A percentile compares a stretch with the other conserved stretches of the same genome.
phyloP scores from a whole-genome alignment of 2,329 filamentous ascomycete species.

The Hymenoscyphus repandus region DNA sequence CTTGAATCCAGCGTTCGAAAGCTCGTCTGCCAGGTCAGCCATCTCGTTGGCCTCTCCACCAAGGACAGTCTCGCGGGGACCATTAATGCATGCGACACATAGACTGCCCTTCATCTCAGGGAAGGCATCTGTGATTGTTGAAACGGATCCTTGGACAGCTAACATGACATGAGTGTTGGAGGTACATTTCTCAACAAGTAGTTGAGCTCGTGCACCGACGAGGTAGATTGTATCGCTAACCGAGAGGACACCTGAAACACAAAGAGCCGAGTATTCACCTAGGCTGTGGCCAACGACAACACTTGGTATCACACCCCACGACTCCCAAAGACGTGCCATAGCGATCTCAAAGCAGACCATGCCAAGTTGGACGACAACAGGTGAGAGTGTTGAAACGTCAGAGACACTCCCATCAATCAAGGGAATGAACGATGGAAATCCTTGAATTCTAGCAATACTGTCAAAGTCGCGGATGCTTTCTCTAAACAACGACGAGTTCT shows the following conservation, averaged over 20 bases:
- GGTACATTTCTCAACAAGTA: constrained; percentile 61
- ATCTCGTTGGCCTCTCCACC: constrained; percentile 51
- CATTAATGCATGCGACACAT: constrained; percentile 66
- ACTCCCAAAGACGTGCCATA: constrained; percentile 48
- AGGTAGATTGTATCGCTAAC: constrained; percentile 66
- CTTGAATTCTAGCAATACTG: constrained; percentile 13
- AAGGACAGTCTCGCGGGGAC: constrained; percentile 70
- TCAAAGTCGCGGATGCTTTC: constrained; percentile 17
- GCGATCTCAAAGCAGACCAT: constrained; percentile 50
- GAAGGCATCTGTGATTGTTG: constrained; percentile 41
- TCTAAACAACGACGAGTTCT: constrained; percentile 33
- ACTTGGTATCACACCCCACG: constrained; percentile 50
- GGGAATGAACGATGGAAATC: constrained; percentile 22
- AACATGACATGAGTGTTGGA: constrained; percentile 63
- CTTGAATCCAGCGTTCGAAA: constrained; percentile 51
- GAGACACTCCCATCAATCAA: constrained; percentile 40
- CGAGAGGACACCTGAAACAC: constrained; percentile 66
- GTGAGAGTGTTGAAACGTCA: constrained; percentile 40
- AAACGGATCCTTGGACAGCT: constrained; percentile 43
- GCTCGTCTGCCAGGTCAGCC: constrained; percentile 41
- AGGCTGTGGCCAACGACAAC: constrained; percentile 58
- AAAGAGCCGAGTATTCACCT: constrained; percentile 68
- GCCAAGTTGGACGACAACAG: constrained; percentile 48
- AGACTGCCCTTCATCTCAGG: constrained; percentile 43
- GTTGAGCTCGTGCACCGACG: constrained; percentile 60